Percentiles rank a stretch among this genome's conserved stretches.
These are phyloP conservation scores for Boletus pseudo-olivaceus DNA, from an alignment of 768 basidiomycete genomes.

Conservation along the genomic window DNA sequence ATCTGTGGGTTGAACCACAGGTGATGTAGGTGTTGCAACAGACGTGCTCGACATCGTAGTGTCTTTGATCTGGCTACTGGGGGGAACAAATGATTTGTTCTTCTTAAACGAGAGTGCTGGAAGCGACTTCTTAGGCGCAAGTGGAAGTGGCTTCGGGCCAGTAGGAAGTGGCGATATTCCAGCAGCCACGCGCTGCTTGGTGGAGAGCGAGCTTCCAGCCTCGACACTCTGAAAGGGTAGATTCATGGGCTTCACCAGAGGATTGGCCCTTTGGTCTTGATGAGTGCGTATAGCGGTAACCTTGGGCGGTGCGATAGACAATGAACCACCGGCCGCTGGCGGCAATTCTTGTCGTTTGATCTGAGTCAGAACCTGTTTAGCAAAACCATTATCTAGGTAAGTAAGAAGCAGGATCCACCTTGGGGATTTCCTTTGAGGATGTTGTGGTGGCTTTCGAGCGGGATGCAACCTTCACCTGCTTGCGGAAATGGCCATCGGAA, in stretches of 20 bases:
- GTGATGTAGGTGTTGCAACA: slow-evolving; percentile 8
- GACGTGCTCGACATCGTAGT: background rate
- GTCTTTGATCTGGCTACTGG: slow-evolving; percentile 15
- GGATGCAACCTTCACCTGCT: background rate
- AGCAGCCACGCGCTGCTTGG: slow-evolving; percentile 48
- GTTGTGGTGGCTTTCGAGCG: background rate
- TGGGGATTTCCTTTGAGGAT: slow-evolving; percentile 4
- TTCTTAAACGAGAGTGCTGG: slow-evolving; percentile 46
- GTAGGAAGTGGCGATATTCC: slow-evolving; percentile 35
- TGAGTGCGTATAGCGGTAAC: slow-evolving; percentile 21
- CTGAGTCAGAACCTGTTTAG: background rate
- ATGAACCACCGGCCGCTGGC: background rate
- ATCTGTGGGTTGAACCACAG: slow-evolving; percentile 1
- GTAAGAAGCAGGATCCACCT: slow-evolving; percentile 6
- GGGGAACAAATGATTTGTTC: slow-evolving; percentile 19
- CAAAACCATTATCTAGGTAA: background rate
- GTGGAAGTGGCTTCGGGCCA: slow-evolving; percentile 34
- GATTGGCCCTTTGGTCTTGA: slow-evolving; percentile 28
- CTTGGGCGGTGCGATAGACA: slow-evolving; percentile 14
- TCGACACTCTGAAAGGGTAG: slow-evolving; percentile 22
- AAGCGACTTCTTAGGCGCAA: slow-evolving; percentile 22
- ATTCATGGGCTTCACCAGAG: slow-evolving; percentile 32
- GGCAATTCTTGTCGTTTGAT: slow-evolving; percentile 9
- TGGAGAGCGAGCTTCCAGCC: slow-evolving; percentile 40
- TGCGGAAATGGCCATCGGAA: slow-evolving; percentile 3